Evolutionary conservation across 257 asterid genomes (phyloP), one percentile per base, ranked within the genome.

Genomic region (Cruciata laevipes): DNA sequence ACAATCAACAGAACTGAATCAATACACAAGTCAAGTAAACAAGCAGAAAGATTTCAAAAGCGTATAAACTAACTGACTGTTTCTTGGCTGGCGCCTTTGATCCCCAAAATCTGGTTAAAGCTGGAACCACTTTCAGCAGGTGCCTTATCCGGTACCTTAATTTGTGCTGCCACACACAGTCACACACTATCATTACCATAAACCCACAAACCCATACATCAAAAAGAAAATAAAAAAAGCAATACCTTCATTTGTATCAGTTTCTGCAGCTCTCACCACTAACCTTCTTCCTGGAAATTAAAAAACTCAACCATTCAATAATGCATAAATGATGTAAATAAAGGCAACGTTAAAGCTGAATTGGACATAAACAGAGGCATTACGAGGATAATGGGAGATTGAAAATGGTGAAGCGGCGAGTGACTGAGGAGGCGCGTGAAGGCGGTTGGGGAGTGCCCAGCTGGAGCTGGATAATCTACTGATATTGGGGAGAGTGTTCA

Each of bases 231-330:
- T 25, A 33, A 63, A 10, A 27, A 62, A n/a, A 18, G 7, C 7
- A 78, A 44, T 63, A 87, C 98, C 85, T 83, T 90, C 82, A 72
- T 88, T 73, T 21, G 93, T 80, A 73, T 89, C 98, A 55, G 87
- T 86, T 75, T 89, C 98, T 63, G 95, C 42, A 68, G 97, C 96
- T 68, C 89, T 85, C 75, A 92, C 93, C n/a, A 74, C 83, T 64
- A 82, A 75, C 73, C 86, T 80, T 79, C 85, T 65, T 63, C 95
- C 97, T 91, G 56, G 16, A 60, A 31, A 60, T 10, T 0, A 11
- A 27, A 12, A 25, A 31, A 21, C 35, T 8, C 42, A 32, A 30
- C 5, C 5, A 59, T 24, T 55, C 49, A 52, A 42, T 0, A 66
- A 11, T 16, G 44, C 44, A 10, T 1, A n/a, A 32, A 62, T 33